A percentile compares a stretch with the other conserved stretches of the same genome.
phyloP scores from a whole-genome alignment of 2,329 filamentous ascomycete species.

The Fusarium chlamydosporum region DNA sequence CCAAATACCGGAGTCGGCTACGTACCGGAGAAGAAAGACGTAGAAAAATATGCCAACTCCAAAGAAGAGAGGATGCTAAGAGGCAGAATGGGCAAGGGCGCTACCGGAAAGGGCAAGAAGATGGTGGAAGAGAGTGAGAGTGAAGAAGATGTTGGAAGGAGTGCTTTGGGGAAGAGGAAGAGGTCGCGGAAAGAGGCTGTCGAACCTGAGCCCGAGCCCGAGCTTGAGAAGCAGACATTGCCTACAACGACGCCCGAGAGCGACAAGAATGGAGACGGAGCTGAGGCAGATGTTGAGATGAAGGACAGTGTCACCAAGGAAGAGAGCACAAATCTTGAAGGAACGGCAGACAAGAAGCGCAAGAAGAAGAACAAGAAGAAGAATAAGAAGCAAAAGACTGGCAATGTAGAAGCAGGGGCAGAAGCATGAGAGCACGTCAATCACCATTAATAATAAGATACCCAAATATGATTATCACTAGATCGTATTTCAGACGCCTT shows the following conservation, averaged over 20 bases:
- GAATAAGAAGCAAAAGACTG: constrained; percentile 51
- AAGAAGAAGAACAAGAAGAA: constrained; percentile 50
- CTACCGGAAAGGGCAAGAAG: constrained; percentile 26
- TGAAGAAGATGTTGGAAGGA: constrained; percentile 56
- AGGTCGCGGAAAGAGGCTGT: constrained; percentile 45
- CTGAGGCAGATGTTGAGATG: constrained; percentile 43
- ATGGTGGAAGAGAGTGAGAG: constrained; percentile 53
- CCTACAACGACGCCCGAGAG: constrained; percentile 3
- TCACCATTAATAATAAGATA: constrained; percentile 25
- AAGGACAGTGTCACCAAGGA: constrained; percentile 39
- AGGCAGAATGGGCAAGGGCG: constrained; percentile 51
- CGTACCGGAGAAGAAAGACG: constrained; percentile 48
- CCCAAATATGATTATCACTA: background rate
- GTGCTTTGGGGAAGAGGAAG: constrained; percentile 58
- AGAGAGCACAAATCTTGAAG: constrained; percentile 8
- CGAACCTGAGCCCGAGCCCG: constrained; percentile 6
- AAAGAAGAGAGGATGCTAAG: constrained; percentile 53
- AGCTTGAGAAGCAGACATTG: background rate
- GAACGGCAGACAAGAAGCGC: constrained; percentile 37
- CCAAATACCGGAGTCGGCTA: constrained; percentile 62
- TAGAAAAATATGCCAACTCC: constrained; percentile 44
- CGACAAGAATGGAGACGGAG: background rate
- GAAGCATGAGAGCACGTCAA: background rate
- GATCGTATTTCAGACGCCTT: background rate
- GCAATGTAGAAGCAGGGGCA: constrained; percentile 33